These are phyloP conservation scores for Spergularia marina DNA, from an alignment of 148 eudicot species.

Conservation along the genomic window DNA sequence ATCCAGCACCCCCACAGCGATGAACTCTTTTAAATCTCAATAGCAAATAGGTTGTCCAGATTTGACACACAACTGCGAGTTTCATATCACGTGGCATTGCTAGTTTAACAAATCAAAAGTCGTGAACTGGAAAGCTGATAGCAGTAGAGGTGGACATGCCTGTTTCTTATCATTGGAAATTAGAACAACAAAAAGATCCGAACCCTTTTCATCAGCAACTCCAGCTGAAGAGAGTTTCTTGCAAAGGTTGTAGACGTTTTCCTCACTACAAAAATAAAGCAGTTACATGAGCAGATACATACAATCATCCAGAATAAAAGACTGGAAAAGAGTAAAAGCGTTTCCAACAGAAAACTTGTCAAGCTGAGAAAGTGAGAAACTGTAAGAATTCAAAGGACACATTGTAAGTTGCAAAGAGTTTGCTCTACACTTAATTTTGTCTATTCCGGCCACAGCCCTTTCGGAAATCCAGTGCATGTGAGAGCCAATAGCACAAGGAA, in stretches of 20 bases:
- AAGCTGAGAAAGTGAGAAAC: no score
- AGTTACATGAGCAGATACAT: neutral
- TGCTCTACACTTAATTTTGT: no score
- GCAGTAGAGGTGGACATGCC: constrained; percentile 35
- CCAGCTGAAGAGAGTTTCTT: constrained; percentile 56
- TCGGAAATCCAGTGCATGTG: no score
- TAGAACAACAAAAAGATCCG: constrained; percentile 77
- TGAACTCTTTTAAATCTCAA: no score
- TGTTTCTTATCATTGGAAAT: constrained; percentile 89
- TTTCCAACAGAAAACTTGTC: no score
- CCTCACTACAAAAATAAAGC: constrained; percentile 53
- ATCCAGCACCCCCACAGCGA: no score
- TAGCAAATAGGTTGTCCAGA: no score
- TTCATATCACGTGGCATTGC: neutral
- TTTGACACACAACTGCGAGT: neutral
- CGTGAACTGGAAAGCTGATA: neutral
- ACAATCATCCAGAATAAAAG: neutral
- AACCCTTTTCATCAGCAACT: constrained; percentile 49
- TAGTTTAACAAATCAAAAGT: no score
- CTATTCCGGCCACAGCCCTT: no score
- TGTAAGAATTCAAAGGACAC: neutral
- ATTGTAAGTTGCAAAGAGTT: no score
- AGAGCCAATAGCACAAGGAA: no score
- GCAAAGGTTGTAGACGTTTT: constrained; percentile 81
- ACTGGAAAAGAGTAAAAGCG: no score